Evolutionary conservation across 2,329 filamentous ascomycete species (phyloP), one percentile per base, ranked within the genome.

Genomic region (Calonectria pauciramosa): DNA sequence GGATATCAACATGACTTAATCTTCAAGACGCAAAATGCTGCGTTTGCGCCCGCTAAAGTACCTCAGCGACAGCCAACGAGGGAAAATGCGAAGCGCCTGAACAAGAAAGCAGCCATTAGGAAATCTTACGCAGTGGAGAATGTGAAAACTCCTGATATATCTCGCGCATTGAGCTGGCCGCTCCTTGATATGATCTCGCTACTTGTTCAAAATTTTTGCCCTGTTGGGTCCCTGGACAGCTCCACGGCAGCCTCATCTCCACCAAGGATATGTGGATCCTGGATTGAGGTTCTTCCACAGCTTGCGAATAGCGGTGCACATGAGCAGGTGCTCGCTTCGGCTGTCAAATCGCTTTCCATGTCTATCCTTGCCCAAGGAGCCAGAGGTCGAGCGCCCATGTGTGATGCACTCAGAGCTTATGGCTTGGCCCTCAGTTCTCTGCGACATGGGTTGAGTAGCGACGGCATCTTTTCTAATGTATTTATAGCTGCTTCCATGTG

Each of bases 221-320:
- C 76, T 0, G 52, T 32, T 1, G 66, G 70, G 13, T 64, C 79
- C 51, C 59, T 70, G 18, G 23, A 59, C 26, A 64, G 23, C 7
- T 72, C 70, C 1, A 26, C 47, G 2, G 20, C 49, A 20, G 36
- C 44, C 20, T 26, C 67, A 14, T 77, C 78, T 66, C 86, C 86
- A 65, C 85, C 81, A 30, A 81, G 83, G 13, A 82, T 86, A 56
- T 87, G 85, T 70, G 86, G 86, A 10, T 80, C 84, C 0, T 87
- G 86, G 86, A 82, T 87, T 0, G 84, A 85, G 66, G 80, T 84
- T 10, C 80, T 87, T 8, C 85, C 85, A 1, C 73, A 78, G 0
- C 78, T 87, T 3, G 77, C 79, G 2, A 60, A 71, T 11, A 74
- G 74, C 16, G 68, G 77, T 1, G 49, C 67, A 5, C 72, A 75